A percentile compares a stretch with the other conserved stretches of the same genome.
phyloP scores from a whole-genome alignment of 1,284 basidiomycete genomes.

The Sporisorium graminicola region DNA sequence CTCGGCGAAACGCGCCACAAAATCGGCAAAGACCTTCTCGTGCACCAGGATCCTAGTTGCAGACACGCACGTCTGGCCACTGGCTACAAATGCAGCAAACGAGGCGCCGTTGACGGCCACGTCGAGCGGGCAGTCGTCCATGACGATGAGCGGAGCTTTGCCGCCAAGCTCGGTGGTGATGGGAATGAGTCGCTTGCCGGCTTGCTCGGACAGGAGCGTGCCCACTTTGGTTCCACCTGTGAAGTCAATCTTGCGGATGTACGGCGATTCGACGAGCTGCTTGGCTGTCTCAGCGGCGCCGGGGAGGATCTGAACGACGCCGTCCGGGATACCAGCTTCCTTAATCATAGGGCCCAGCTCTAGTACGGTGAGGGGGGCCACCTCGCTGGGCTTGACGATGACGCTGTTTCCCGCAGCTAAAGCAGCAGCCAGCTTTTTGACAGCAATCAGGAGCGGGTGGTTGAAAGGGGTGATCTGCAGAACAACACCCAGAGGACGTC shows the following conservation, averaged over 20 bases:
- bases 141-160: conserved; percentile 81
- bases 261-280: conserved; percentile 76
- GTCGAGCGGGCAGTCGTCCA: conserved; percentile 79
- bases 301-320: conserved; percentile 80
- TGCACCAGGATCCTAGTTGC: conserved; percentile 38
- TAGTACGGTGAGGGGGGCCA: conserved; percentile 82
- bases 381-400: conserved; percentile 84
- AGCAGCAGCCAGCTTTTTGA: conserved; percentile 87
- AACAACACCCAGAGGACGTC: conserved; percentile 83
- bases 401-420: conserved; percentile 80
- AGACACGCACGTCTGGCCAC: conserved; percentile 75
- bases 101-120: conserved; percentile 81
- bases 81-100: conserved; percentile 84
- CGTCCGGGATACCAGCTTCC: conserved; percentile 80
- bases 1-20: conserved; percentile 76
- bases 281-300: conserved; percentile 77
- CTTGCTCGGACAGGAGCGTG: conserved; percentile 77
- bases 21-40: conserved; percentile 77
- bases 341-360: conserved; percentile 78
- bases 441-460: conserved; percentile 79
- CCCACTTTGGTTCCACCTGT: conserved; percentile 84
- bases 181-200: conserved; percentile 78
- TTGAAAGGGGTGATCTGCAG: conserved; percentile 77
- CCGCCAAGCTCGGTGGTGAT: conserved; percentile 75
- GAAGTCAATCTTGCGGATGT: conserved; percentile 82